Evolutionary conservation across 2,329 filamentous ascomycete genomes (phyloP), one percentile per base, ranked within the genome.

Genomic region (Metarhizium guizhouense): DNA sequence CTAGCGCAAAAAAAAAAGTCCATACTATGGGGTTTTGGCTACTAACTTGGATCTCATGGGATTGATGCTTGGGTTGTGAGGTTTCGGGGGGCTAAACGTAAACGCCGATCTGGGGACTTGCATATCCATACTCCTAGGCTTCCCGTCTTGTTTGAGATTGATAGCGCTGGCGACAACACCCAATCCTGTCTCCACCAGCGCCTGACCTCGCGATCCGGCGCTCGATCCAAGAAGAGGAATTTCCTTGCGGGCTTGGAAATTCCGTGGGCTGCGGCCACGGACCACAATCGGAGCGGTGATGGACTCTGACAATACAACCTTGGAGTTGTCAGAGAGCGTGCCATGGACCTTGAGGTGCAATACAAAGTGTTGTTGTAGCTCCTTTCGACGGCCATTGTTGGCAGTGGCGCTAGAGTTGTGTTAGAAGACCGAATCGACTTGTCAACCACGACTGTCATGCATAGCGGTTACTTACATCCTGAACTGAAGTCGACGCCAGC

Each of bases 331-430:
- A 1, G 89, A 82, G 52, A 97, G 74, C 0, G 90, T 94, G 16
- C 87, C 92, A 60, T 92, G 77, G 10, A 96, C 86, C 70, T 93
- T 95, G 53, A 97, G 76, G 60, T 91, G 87, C 56, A 97, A 80
- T 11, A 95, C 85, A 70, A 97, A 97, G 73, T 97, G 93, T 68
- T 97, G 93, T 68, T 97, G 93, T 49, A 97, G 80, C 69, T 97
- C 93, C 74, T 96, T 95, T 59, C 93, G 81, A 58, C 93, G 84
- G 11, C 93, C 93, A 68, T 97, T 97, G 73, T 97, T 97, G 56
- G 93, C 93, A 8, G 93, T 97, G 18, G 93, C 93, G 69, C 93
- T 84, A 56, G 43, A 29, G 32, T 52, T 56, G 25, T 13, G 30
- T 55, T 20, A 56, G 56, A 30, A 10, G 13, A 32, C n/a, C 16